Base-by-base conservation (phyloP, 768 basidiomycete genomes). In the Psilocybe cyanescens region DNA sequence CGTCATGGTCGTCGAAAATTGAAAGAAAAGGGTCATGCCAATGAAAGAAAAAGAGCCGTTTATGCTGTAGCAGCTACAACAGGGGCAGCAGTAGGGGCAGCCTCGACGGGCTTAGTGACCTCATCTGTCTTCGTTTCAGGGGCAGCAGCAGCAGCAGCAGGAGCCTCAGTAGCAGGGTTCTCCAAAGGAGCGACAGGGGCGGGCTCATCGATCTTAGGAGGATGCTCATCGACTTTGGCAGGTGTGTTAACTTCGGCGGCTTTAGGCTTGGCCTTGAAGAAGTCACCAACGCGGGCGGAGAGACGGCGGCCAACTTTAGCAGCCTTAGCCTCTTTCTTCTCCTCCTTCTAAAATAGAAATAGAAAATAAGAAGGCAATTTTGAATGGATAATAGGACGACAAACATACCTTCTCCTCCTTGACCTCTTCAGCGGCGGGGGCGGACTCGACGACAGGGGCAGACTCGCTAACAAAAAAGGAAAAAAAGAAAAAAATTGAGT, bases 191-290 rank as follows among this genome's bases (percentile, higher is more conserved):
- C 92, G 64, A 95, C 86, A 9, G 90, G 90, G 31, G 83, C 69
- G 52, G 91, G 92, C 78, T 92, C 87, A 53, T 94, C 94, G 67
- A 95, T 91, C 81, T 88, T 87, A 66, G 94, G 94, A 41, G 94
- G 92, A 74, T 92, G 82, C 80, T 94, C 92, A 64, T 94, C 90
- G 59, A 95, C 91, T 83, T 94, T 95, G 49, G 92, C 82, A 58
- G 93, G 86, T 5, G 87, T 71, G 9, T 81, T 71, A 37, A 86
- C 84, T 71, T 91, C 89, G 12, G 77, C 89, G 11, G 77, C 67
- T 78, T 86, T 91, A 72, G 81, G 78, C 80, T 84, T 91, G 58
- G 82, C 52, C 82, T 89, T 94, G 86, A 96, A 92, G 76, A 96
- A 84, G 56, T 90, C 90, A 56, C 83, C 84, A 46, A 97, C 87